phyloP scores from a whole-genome alignment of 148 eudicot species.

The Chenopodium album region DNA sequence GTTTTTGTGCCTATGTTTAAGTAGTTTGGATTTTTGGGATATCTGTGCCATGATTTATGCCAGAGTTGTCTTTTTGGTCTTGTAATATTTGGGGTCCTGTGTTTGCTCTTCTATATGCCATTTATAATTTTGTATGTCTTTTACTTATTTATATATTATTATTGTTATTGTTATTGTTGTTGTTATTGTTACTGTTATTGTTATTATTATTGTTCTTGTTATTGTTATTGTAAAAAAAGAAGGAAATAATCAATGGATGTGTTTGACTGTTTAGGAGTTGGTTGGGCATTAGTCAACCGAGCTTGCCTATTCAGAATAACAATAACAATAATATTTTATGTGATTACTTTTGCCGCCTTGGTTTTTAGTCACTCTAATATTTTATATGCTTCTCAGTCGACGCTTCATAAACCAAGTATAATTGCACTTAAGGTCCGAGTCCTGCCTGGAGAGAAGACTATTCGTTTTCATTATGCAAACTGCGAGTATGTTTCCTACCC shows the following conservation, averaged over 20 bases:
- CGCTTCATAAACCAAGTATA: constrained; percentile 98
- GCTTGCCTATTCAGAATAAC: background rate
- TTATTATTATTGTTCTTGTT: too few relatives aligned
- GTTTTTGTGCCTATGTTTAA: background rate
- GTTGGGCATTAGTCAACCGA: background rate
- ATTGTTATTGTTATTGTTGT: too few relatives aligned
- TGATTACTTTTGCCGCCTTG: background rate
- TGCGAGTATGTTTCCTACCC: constrained; percentile 69
- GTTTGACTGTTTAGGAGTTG: background rate
- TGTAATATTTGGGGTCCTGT: background rate
- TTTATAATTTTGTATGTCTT: too few relatives aligned
- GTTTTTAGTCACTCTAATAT: constrained; percentile 4
- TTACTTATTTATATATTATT: too few relatives aligned
- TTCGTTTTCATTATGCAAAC: constrained; percentile 97
- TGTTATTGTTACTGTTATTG: too few relatives aligned
- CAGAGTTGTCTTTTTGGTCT: background rate
- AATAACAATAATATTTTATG: background rate
- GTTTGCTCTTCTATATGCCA: too few relatives aligned
- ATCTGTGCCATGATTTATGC: background rate
- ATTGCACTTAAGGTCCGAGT: constrained; percentile 94
- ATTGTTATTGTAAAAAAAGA: background rate
- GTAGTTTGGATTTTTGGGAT: background rate
- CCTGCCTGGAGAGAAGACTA: constrained; percentile 88
- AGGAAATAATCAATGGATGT: background rate
- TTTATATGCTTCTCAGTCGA: constrained; percentile 58